Evolutionary conservation across 108 stramenopile species (phyloP).

Genomic region (Pseudonitzschia delicatissima): DNA sequence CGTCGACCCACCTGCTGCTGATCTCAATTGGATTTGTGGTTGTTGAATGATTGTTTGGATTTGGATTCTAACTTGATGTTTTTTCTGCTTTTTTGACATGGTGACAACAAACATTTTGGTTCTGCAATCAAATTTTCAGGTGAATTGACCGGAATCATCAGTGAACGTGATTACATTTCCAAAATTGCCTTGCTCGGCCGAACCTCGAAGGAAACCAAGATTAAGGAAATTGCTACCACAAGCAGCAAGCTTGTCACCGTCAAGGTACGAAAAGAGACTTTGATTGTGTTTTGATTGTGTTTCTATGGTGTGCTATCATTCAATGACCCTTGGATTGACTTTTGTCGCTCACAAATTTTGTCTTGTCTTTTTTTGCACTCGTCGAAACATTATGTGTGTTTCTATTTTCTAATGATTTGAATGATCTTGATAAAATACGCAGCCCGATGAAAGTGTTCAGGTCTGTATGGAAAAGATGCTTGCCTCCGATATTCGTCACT

Average conservation of each 20-base stretch:
- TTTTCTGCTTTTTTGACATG: constrained; percentile 1
- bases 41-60: not conserved
- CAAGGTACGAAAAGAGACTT: not conserved
- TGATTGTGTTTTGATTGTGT: not conserved
- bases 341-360: not conserved
- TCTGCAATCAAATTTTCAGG: too few relatives aligned
- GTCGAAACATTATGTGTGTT: not conserved
- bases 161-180: constrained; percentile 88
- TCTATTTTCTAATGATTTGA: not conserved
- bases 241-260: constrained; percentile 83
- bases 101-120: constrained; percentile 9
- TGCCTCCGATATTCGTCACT: constrained; percentile 83
- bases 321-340: not conserved
- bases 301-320: not conserved
- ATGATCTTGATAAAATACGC: not conserved
- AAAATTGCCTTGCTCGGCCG: constrained; percentile 87
- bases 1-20: too few relatives aligned
- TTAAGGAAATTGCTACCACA: constrained; percentile 88
- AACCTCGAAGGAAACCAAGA: constrained; percentile 62
- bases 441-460: constrained; percentile 75
- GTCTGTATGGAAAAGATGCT: constrained; percentile 93
- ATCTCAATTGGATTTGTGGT: too few relatives aligned
- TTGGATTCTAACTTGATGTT: not conserved
- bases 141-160: constrained; percentile 79
- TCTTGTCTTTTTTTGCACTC: not conserved